Base-by-base conservation (phyloP, 768 basidiomycete genomes). In the Roridomyces roridus region DNA sequence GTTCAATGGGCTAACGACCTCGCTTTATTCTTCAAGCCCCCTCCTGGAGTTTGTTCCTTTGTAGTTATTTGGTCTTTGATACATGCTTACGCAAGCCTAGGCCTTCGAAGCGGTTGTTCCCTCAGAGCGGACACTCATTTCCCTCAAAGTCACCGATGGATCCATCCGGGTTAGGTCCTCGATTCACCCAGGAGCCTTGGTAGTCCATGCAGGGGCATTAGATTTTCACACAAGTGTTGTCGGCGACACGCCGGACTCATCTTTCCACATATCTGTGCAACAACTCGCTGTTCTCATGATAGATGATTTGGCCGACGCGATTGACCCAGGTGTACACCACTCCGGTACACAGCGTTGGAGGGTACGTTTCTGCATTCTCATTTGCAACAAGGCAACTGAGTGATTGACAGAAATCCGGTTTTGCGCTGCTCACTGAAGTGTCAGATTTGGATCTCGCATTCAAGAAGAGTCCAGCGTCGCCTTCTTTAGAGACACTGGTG, bases 21-120 rank as follows among this genome's bases (percentile, higher is more conserved):
- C 3, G 71, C 69, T 3, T 46, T 55, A 1, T 96, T 94, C 65
- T 74, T 77, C 17, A 93, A 92, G 69, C 85, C 94, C 24, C 97
- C 97, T 5, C 90, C 92, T 42, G 95, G 92, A 20, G 96, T 95
- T 72, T 59, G 90, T 80, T n/a, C 10, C 47, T 28, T 24, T 41
- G 12, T 18, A 7, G 53, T 36, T 34, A 5, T 18, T 49, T 50
- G 18, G 25, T 15, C 12, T 6, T 40, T 49, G 40, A 3, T 42
- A 10, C 15, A 18, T 34, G 18, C 49, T 17, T 36, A 15, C 40
- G 11, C 14, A 20, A 21, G 48, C 58, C 44, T 46, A 79, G 94
- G 89, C 91, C 1, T 99, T 99, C 67, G 96, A 96, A 70, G 83
- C 93, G 21, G 94, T 97, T 12, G 85, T 94, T 15, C 97, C 97